Base-by-base conservation (phyloP, 2,329 filamentous ascomycete species). In the Immersiporthe knoxdaviesiana region DNA sequence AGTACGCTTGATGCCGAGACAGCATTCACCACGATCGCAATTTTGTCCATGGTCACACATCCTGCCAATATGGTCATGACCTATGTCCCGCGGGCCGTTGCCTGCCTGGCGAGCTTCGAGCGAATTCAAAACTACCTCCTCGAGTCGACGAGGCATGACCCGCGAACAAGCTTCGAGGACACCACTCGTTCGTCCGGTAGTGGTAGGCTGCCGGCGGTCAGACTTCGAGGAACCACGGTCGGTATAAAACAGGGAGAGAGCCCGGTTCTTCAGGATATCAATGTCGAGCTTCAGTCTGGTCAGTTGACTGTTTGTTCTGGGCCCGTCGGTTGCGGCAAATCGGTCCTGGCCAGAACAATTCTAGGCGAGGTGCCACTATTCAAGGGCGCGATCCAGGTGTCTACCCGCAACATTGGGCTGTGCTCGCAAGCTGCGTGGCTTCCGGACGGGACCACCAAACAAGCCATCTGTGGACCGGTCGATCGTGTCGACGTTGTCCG, bases 61-160 rank as follows among this genome's bases (percentile, higher is more conserved):
- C 80, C 81, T 0, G 80, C 81, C 8, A 83, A 82, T 64, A 82
- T 82, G 79, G 72, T 83, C 24, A 81, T 82, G 80, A 81, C 81
- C 0, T 77, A 80, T 24, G 67, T 81, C 0, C 81, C 81, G 0
- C 74, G 75, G 5, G 75, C 72, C 0, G 72, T 81, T 0, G 77
- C 76, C 0, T 74, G 78, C 0, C 74, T 78, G 7, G 72, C 80
- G 0, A 76, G 75, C 27, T 80, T 81, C 62, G 77, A 80, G 18
- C 75, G 79, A 18, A 81, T 83, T 3, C 80, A 82, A 63, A 58
- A 61, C 0, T 82, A 77, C 56, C 68, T 82, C 1, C 44, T 66
- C 35, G 60, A 71, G 18, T 37, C 39, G 39, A 14, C 39, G 35
- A 24, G 30, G n/a, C 14, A 18, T 14, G 12, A 32, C 24, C 44